phyloP scores from a whole-genome alignment of 2,329 filamentous ascomycete genomes.

The Tolypocladium album region DNA sequence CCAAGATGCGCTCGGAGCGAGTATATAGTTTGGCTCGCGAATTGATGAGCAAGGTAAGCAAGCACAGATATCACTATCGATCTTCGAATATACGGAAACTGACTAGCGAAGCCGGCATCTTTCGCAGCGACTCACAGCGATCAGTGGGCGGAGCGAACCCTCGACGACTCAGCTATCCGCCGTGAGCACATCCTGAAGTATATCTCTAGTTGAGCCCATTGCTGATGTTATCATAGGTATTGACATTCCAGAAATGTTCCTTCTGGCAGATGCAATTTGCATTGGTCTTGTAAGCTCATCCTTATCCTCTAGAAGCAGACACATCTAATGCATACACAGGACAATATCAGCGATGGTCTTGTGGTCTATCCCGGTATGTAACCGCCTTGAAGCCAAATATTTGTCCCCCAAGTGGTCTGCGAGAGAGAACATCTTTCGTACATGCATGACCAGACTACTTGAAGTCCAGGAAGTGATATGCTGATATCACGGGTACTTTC shows the following conservation, averaged over 20 bases:
- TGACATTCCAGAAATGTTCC: constrained; percentile 54
- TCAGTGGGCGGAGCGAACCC: constrained; percentile 52
- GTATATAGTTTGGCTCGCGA: constrained; percentile 28
- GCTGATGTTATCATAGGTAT: constrained; percentile 21
- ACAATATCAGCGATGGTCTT: constrained; percentile 58
- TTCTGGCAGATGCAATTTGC: constrained; percentile 57
- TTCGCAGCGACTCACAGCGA: constrained; percentile 20
- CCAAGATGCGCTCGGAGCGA: constrained; percentile 20
- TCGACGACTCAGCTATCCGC: constrained; percentile 67
- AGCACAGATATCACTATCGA: too few relatives aligned
- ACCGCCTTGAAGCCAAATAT: too few relatives aligned
- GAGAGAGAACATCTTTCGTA: too few relatives aligned
- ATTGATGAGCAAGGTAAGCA: constrained; percentile 23
- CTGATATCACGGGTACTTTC: too few relatives aligned
- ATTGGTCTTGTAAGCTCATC: constrained; percentile 33
- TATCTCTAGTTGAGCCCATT: too few relatives aligned
- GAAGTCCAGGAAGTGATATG: too few relatives aligned
- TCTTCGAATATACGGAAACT: too few relatives aligned
- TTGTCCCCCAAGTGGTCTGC: too few relatives aligned
- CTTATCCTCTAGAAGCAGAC: too few relatives aligned
- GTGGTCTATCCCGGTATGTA: constrained; percentile 57
- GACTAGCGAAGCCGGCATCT: constrained; percentile 13
- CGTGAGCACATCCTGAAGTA: constrained; percentile 13
- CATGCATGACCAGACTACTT: too few relatives aligned
- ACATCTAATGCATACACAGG: constrained; percentile 10